Conservation (phyloP, 73 alveolate species). For the Tetrahymena elliotti region DNA sequence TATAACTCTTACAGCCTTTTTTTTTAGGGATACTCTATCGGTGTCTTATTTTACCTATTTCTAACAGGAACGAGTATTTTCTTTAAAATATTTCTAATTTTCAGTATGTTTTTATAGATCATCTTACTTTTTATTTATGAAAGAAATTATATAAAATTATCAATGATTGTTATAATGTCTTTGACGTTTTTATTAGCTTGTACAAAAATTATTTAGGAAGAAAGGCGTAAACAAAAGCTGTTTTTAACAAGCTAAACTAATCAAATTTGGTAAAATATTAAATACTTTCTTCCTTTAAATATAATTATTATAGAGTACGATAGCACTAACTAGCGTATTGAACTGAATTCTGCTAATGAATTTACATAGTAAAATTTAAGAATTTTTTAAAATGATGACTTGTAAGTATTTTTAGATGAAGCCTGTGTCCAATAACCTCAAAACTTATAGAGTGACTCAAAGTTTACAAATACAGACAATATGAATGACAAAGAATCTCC, state of each 20-base stretch:
- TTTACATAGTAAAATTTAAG: background rate
- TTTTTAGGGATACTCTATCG: background rate
- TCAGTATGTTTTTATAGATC: background rate
- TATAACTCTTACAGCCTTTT: background rate
- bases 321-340: background rate
- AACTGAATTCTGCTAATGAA: background rate
- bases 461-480: background rate
- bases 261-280: background rate
- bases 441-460: background rate
- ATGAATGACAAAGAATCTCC: background rate
- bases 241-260: background rate
- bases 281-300: background rate
- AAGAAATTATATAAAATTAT: background rate
- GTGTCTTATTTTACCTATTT: background rate
- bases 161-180: background rate
- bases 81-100: background rate
- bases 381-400: background rate
- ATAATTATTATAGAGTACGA: background rate
- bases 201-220: background rate
- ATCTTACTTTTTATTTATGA: background rate
- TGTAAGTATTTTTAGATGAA: background rate
- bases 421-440: background rate
- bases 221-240: background rate
- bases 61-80: background rate
- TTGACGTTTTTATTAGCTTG: background rate